Evolutionary conservation across 2,329 filamentous ascomycete genomes (phyloP).

Genomic region (Teratosphaeria zuluensis): DNA sequence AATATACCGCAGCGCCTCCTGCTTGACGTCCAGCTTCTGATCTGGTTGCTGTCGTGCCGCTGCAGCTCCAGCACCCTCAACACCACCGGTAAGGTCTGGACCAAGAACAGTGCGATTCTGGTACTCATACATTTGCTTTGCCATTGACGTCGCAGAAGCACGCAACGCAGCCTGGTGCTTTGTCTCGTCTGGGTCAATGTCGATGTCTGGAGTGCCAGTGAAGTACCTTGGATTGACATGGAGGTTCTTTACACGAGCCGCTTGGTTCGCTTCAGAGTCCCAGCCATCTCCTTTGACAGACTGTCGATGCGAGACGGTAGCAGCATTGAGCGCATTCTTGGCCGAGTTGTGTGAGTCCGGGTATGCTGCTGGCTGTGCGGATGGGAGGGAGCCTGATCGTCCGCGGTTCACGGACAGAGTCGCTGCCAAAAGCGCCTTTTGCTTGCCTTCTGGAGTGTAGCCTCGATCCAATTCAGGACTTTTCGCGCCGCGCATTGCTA

Average conservation of each 20-base stretch:
- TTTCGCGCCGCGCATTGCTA: slow-evolving; percentile 49
- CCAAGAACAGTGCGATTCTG: slow-evolving; percentile 30
- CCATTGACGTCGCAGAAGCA: slow-evolving; percentile 82
- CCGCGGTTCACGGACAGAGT: slow-evolving; percentile 61
- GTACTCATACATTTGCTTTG: slow-evolving; percentile 72
- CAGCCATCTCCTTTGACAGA: slow-evolving; percentile 25
- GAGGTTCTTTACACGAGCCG: slow-evolving; percentile 53
- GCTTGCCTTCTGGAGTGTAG: slow-evolving; percentile 43
- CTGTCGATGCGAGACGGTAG: slow-evolving; percentile 52
- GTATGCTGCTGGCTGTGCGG: slow-evolving; percentile 36
- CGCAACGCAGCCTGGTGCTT: slow-evolving; percentile 62
- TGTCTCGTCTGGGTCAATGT: slow-evolving; percentile 63
- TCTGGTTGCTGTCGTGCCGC: slow-evolving; percentile 7
- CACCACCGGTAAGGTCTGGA: slow-evolving; percentile 8
- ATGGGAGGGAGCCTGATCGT: slow-evolving; percentile 52
- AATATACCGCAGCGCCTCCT: slow-evolving; percentile 42
- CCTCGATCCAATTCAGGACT: slow-evolving; percentile 36
- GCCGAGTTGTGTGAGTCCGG: slow-evolving; percentile 52
- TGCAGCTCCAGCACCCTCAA: slow-evolving; percentile 17
- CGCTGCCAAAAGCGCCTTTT: slow-evolving; percentile 64
- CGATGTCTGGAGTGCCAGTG: slow-evolving; percentile 63
- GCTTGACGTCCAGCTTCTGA: slow-evolving; percentile 41
- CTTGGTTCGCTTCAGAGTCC: slow-evolving; percentile 45
- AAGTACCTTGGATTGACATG: slow-evolving; percentile 69
- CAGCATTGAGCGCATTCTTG: slow-evolving; percentile 62